Evolutionary conservation across 2,329 filamentous ascomycete genomes (phyloP).

Genomic region (Calonectria leucothoes): DNA sequence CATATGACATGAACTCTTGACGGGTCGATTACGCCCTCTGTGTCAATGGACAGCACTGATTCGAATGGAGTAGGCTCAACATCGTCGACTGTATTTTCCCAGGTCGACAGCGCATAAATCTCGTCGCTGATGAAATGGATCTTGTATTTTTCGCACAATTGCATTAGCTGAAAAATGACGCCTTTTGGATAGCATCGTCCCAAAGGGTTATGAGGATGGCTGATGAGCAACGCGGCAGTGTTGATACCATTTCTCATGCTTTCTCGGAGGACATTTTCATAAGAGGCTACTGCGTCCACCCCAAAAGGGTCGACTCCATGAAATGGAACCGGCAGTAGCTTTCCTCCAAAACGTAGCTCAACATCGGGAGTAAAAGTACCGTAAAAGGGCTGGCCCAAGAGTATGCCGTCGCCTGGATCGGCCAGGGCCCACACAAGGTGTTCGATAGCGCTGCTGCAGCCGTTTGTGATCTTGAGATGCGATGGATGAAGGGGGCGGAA

Average conservation of each 20-base stretch:
- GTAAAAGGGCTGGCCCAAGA: constrained; percentile 59
- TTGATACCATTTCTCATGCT: too few species aligned
- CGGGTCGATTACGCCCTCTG: constrained; percentile 58
- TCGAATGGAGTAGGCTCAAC: constrained; percentile 51
- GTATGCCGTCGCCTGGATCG: constrained; percentile 53
- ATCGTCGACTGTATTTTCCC: constrained; percentile 52
- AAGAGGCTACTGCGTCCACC: constrained; percentile 52
- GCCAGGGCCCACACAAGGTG: constrained; percentile 53
- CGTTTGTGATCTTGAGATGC: constrained; percentile 55
- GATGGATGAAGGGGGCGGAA: constrained; percentile 48
- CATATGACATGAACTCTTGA: constrained; percentile 63
- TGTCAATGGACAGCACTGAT: constrained; percentile 58
- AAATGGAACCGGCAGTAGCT: constrained; percentile 58
- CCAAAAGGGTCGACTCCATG: constrained; percentile 56
- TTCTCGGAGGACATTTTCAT: constrained; percentile 57
- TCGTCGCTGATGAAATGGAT: constrained; percentile 65
- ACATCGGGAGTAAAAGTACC: constrained; percentile 60
- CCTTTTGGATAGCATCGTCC: constrained; percentile 58
- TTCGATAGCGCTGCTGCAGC: constrained; percentile 55
- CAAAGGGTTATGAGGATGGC: constrained; percentile 64
- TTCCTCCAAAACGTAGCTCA: constrained; percentile 55
- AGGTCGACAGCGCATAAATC: constrained; percentile 65
- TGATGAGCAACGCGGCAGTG: constrained; percentile 59
- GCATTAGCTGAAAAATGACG: constrained; percentile 55
- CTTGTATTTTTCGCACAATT: constrained; percentile 58